Evolutionary conservation across 192 early-diverging fungal genomes (phyloP), one percentile per base, ranked within the genome.

Genomic region (Coemansia interrupta): DNA sequence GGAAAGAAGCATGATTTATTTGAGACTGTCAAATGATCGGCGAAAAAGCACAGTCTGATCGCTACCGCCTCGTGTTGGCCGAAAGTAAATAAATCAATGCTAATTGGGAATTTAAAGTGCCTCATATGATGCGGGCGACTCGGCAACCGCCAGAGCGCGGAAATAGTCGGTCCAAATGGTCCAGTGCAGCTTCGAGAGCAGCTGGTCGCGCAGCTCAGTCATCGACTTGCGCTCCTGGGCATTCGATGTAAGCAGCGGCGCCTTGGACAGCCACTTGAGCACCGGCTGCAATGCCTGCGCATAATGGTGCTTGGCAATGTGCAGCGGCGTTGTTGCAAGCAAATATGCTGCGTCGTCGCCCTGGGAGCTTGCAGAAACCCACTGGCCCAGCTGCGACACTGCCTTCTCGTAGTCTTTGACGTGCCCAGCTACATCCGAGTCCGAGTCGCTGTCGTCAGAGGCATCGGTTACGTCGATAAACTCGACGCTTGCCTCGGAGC

Each of bases 221-320:
- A 81, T 82, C 0, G 81, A 74, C 60, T 81, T 74, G 45, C 85
- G 72, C 58, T 89, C 84, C 24, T 78, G 76, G 5, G 70, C 68
- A 23, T 79, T 84, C 2, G 84, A 76, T 14, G 54, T 45, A 32
- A 71, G 78, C 18, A 84, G 61, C 26, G 79, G 73, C 19, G 71
- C 73, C 28, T 89, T 87, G 24, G 45, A 63, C 46, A 94, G 64
- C 74, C 82, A 96, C 59, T 84, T 85, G 64, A 88, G 81, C 30
- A 90, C 63, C 0, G 81, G 82, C 66, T 90, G 87, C 58, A 95
- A 69, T 1, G 91, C 94, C 36, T 70, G 68, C 7, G 86, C 94
- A 42, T 78, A 58, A 22, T 84, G 74, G 0, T 82, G 80, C 26
- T 82, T 74, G 49, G 72, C 63, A 20, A 82, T 64, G 54, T 82